Base-by-base conservation (phyloP, 2,329 filamentous ascomycete genomes). In the Botrytis elliptica region DNA sequence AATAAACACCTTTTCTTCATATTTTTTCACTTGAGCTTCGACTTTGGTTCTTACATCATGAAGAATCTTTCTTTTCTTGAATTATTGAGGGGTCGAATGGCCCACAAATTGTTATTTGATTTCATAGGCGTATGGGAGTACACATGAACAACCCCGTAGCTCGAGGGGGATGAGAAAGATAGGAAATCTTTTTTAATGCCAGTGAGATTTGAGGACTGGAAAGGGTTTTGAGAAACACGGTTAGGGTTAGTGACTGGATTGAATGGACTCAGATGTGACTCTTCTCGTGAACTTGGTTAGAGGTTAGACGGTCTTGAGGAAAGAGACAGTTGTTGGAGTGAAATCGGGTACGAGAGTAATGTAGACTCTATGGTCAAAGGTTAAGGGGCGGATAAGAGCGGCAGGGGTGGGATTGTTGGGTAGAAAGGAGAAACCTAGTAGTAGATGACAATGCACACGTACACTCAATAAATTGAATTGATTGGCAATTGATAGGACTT, bases 51-150 rank as follows among this genome's bases (percentile, higher is more conserved):
- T 55, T 42, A 33, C 36, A 42, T 33, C 55, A 42, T 38, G n/a
- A 57, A 42, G 36, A 42, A 57, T 42, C 16, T 68, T 44, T 68
- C 25, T 42, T 42, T 57, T 65, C 36, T 68, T 68, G 49, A 68
- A 44, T 68, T 57, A 6, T 42, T 12, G 18, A 33, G 38, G n/a
- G 36, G 66, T 57, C 36, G 52, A 42, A 44, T 40, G 49, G 33
- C 49, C 38, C 18, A 68, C 18, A 68, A 68, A 68, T 68, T 68
- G 66, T 57, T 68, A 68, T 57, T 42, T 57, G 66, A 68, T 68
- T 68, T 55, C 18, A 57, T n/a, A 42, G 66, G 66, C 66, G 66
- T 57, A 68, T 68, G 36, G 66, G 66, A 68, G 66, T 57, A 68
- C 49, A 57, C 16, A 42, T 44, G 66, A 40, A 68, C n/a, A 42